Base-by-base conservation (phyloP, 176 grass and related monocot species). In the Panicum miliaceum region DNA sequence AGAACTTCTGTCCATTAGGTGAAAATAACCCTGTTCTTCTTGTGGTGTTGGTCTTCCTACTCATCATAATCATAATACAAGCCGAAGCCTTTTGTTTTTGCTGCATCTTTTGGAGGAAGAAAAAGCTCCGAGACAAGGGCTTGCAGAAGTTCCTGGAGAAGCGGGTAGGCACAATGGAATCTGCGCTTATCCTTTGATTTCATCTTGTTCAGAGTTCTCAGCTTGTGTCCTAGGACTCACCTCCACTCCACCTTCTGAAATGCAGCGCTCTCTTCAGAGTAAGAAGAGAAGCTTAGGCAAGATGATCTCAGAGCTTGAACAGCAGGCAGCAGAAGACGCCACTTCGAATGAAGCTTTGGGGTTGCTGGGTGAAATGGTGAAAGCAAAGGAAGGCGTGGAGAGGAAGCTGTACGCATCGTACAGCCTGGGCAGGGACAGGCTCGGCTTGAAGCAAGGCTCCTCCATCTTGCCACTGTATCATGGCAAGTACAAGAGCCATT, bases 91-190 rank as follows among this genome's bases (percentile, higher is more conserved):
- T 93, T 60, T 37, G 75, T 12, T 93, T 86, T 77, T 93, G 95
- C 76, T 95, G 84, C 40, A 37, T 90, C 40, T 93, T 97, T 81
- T 98, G 95, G 95, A 84, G 56, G 61, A 98, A 98, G 76, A 90
- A 88, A 78, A 97, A 90, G 79, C 87, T 97, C 75, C 84, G 88
- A 88, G 62, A 66, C 50, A 87, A 85, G 42, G 89, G 82, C 64
- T 86, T 98, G 62, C 75, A 53, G 50, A 90, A 90, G 51, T 95
- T 98, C 84, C 74, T 98, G 12, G 76, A 94, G 61, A 97, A 88
- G 79, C 85, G 90, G 85, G 95, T 94, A 86, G 82, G 76, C 68
- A 14, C 9, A 64, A 11, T 63, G 20, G 42, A 79, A 61, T 63
- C 15, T 52, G 37, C 6, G 0, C 70, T 58, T 65, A 22, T 62